A percentile compares a stretch with the other conserved stretches of the same genome.
Conservation (phyloP, 164 flowering plant genomes). For the Houttuynia cordata region DNA sequence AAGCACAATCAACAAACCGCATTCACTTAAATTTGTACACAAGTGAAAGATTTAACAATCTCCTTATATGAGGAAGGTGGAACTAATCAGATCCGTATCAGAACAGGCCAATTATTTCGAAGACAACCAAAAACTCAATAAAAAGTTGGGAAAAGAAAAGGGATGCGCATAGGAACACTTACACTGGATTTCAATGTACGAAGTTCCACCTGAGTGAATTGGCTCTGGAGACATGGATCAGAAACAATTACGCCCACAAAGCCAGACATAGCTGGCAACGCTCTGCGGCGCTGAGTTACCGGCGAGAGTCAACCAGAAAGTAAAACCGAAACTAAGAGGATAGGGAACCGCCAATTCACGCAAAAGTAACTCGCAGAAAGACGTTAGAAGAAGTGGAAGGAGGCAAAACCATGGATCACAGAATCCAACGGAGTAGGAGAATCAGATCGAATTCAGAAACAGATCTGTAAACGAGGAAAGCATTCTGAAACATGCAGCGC, state of each 20-base stretch:
- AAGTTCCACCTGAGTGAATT: constrained; percentile 74
- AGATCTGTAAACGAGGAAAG: no score
- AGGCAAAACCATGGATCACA: no score
- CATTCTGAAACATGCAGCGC: no score
- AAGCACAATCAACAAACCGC: not conserved
- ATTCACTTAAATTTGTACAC: not conserved
- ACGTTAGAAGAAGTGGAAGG: no score
- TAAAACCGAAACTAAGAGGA: no score
- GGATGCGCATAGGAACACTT: constrained; percentile 1
- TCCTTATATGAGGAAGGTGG: no score
- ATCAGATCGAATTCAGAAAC: no score
- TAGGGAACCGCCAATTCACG: no score
- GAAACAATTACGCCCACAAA: constrained; percentile 56
- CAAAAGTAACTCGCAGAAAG: no score
- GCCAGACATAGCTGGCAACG: constrained; percentile 38
- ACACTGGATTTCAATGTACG: constrained; percentile 56
- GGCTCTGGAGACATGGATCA: constrained; percentile 77
- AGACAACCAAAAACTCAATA: not conserved
- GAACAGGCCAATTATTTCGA: not conserved
- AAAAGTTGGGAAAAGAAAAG: not conserved
- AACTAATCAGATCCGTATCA: not conserved
- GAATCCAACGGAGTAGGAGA: no score
- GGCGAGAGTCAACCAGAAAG: constrained; percentile 1
- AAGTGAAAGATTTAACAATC: no score
- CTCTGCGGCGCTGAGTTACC: constrained; percentile 1